phyloP scores from a whole-genome alignment of 2,329 filamentous ascomycete genomes.

The Penicillium polonicum region DNA sequence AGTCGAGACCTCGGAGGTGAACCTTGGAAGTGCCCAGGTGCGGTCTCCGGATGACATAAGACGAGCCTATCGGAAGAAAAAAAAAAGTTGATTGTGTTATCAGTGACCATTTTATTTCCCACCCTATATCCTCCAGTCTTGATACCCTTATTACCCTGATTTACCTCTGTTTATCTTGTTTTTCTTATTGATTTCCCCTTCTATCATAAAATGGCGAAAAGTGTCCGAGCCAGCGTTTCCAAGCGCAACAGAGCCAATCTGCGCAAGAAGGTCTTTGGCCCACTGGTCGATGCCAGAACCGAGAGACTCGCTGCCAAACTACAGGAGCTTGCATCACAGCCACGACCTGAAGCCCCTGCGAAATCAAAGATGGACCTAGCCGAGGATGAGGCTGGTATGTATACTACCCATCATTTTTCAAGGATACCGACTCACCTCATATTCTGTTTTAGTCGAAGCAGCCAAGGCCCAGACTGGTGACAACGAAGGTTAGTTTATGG shows the following conservation, averaged over 20 bases:
- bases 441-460: constrained; percentile 12
- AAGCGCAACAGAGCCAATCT: constrained; percentile 83
- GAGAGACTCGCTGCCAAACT: constrained; percentile 84
- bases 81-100: constrained; percentile 13
- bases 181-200: not conserved
- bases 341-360: constrained; percentile 61
- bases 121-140: not conserved
- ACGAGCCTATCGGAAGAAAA: constrained; percentile 17
- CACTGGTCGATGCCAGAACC: constrained; percentile 73
- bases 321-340: constrained; percentile 73
- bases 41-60: constrained; percentile 37
- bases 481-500: constrained; percentile 20
- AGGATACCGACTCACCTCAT: not conserved
- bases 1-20: constrained; percentile 1
- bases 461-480: constrained; percentile 20
- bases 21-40: not conserved
- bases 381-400: constrained; percentile 29
- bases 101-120: constrained; percentile 2
- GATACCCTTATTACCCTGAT: not conserved
- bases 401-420: not conserved
- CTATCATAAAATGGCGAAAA: constrained; percentile 75
- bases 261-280: constrained; percentile 79
- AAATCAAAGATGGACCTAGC: constrained; percentile 35
- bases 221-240: constrained; percentile 71
- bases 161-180: not conserved